Percentiles rank a stretch among this genome's conserved stretches.
phyloP scores from a whole-genome alignment of 805 yeast genomes.

The Brettanomyces sp. region DNA sequence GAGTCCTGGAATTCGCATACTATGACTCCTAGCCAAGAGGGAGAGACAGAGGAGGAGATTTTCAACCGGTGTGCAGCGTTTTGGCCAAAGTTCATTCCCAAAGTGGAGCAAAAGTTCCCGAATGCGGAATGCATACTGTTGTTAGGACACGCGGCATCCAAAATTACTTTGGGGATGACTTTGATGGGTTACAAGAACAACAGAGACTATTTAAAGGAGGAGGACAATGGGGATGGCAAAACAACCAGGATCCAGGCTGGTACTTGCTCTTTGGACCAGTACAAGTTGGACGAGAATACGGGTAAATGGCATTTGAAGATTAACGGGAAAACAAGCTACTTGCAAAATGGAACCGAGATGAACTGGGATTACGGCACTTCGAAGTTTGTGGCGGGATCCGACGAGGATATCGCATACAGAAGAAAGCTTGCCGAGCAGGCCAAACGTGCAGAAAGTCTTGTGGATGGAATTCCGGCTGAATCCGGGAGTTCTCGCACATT shows the following conservation, averaged over 20 bases:
- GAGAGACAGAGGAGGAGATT: constrained; percentile 71
- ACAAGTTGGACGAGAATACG: constrained; percentile 20
- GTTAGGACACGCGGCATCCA: constrained; percentile 91
- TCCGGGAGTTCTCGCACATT: constrained; percentile 19
- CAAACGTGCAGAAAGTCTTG: constrained; percentile 7
- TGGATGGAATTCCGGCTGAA: neutral
- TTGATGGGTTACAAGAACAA: constrained; percentile 45
- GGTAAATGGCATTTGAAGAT: constrained; percentile 48
- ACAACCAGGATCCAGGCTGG: constrained; percentile 52
- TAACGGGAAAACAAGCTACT: constrained; percentile 69
- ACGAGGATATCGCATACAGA: constrained; percentile 67
- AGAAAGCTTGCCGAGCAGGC: constrained; percentile 5
- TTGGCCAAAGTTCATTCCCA: constrained; percentile 47
- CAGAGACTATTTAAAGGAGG: constrained; percentile 41
- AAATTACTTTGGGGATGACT: constrained; percentile 79
- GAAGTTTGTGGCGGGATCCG: constrained; percentile 77
- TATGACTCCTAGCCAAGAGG: constrained; percentile 50
- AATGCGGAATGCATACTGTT: constrained; percentile 53
- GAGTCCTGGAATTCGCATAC: constrained; percentile 38
- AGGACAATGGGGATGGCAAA: constrained; percentile 30
- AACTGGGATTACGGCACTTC: constrained; percentile 74
- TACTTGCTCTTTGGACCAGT: constrained; percentile 75
- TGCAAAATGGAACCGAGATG: constrained; percentile 81
- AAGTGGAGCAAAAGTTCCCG: constrained; percentile 49
- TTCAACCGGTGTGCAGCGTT: constrained; percentile 50